These are phyloP conservation scores for Salix koriyanagi DNA, from an alignment of 345 rosid species.

Conservation along the genomic window DNA sequence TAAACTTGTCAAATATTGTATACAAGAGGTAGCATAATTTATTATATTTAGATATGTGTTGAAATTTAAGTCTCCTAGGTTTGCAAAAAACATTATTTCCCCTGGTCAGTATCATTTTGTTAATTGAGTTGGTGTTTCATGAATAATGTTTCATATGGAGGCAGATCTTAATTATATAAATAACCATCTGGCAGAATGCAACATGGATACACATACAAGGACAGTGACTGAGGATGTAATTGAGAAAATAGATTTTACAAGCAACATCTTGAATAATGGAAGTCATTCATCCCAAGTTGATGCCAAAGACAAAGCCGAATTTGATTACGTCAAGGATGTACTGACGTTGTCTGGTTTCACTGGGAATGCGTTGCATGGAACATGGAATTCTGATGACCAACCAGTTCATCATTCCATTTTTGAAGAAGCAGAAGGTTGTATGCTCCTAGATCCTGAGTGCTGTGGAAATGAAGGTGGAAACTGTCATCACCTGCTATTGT, in stretches of 20 bases:
- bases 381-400: slow-evolving; percentile 64
- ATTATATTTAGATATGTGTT: too few relatives aligned
- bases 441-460: slow-evolving; percentile 42
- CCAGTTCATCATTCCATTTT: slow-evolving; percentile 53
- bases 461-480: slow-evolving; percentile 34
- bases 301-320: slow-evolving; percentile 43
- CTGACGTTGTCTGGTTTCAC: slow-evolving; percentile 67
- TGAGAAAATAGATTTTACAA: slow-evolving; percentile 5
- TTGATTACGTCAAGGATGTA: slow-evolving; percentile 62
- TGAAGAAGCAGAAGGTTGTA: slow-evolving; percentile 50
- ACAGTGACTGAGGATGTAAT: not conserved
- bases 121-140: not conserved
- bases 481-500: slow-evolving; percentile 45
- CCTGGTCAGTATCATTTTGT: not conserved
- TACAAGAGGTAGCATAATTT: too few relatives aligned
- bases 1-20: too few relatives aligned
- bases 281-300: slow-evolving; percentile 28
- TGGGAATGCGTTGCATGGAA: slow-evolving; percentile 42
- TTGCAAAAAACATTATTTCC: not conserved
- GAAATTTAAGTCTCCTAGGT: too few relatives aligned
- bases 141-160: not conserved
- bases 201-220: not conserved
- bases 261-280: slow-evolving; percentile 8
- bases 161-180: not conserved
- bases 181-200: slow-evolving; percentile 12